Evolutionary conservation across 352 stramenopile genomes (phyloP).

Genomic region (Phytophthora lateralis): DNA sequence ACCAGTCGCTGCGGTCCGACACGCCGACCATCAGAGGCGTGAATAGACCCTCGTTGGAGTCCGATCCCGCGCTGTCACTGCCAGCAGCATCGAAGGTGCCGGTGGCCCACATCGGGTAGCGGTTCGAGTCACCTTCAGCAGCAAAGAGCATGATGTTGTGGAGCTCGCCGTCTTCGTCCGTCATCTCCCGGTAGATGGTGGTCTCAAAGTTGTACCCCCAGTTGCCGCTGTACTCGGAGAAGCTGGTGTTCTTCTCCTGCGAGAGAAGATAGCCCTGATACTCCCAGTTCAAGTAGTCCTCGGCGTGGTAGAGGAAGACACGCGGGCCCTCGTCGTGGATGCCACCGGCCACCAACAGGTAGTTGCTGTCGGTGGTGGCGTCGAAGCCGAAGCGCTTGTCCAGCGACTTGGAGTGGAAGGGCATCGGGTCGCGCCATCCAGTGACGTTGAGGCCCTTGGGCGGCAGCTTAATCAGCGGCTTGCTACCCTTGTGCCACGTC

Average conservation of each 20-base stretch:
- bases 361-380: conserved; percentile 42
- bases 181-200: conserved; percentile 64
- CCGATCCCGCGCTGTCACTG: conserved; percentile 19
- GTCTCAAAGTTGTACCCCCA: conserved; percentile 76
- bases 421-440: conserved; percentile 67
- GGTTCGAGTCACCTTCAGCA: conserved; percentile 50
- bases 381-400: conserved; percentile 37
- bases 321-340: conserved; percentile 59
- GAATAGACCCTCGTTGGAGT: conserved; percentile 45
- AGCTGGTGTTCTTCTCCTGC: conserved; percentile 60
- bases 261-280: conserved; percentile 61
- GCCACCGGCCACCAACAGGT: conserved; percentile 57
- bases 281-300: conserved; percentile 59
- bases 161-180: conserved; percentile 54
- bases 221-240: conserved; percentile 54
- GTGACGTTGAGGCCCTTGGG: conserved; percentile 62
- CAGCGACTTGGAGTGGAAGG: conserved; percentile 61
- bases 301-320: conserved; percentile 71
- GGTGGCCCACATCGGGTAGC: conserved; percentile 69
- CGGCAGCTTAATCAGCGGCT: conserved; percentile 55
- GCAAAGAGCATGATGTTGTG: conserved; percentile 75
- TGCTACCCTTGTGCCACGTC: conserved; percentile 64
- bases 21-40: conserved; percentile 62
- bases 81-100: conserved; percentile 36
- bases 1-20: conserved; percentile 69